Evolutionary conservation across 2,329 filamentous ascomycete genomes (phyloP), one percentile per base, ranked within the genome.

Genomic region (Fusarium bactridioides): DNA sequence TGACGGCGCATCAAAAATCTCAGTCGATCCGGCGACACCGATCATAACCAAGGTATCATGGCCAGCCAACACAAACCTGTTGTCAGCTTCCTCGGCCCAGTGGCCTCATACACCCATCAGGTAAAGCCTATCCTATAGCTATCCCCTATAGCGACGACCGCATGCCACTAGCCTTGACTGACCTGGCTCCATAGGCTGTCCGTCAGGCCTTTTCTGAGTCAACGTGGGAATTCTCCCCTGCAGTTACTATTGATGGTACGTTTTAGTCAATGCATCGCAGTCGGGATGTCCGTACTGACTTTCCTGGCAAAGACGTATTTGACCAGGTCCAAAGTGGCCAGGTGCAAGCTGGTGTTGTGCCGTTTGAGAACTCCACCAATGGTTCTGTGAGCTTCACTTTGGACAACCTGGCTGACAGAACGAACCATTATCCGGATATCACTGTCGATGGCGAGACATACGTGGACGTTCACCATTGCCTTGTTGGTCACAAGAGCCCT

Each of bases 361-460:
- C 96, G 11, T 95, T 97, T 82, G 95, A 98, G 80, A 99, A 99
- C 85, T 97, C 93, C 44, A 95, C 94, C 79, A 97, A 98, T 82
- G 96, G 96, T 78, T 92, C 92, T 61, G 96, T 99, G 55, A 90
- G 96, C 62, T 93, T 94, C 81, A 97, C 95, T 1, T 88, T 98
- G 29, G 95, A 98, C 82, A 89, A 95, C 73, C 90, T 99, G 67
- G 94, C 94, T 73, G 94, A 97, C 82, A 86, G 92, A 31, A 84
- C 89, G 43, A 82, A 81, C 45, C 82, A 83, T 47, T 94, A 93
- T 79, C 85, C 86, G 16, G 89, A 93, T 78, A 87, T 98, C 50
- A 86, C 87, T 53, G 92, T 98, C 44, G 93, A 91, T 78, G 93
- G 90, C 50, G 96, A 98, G 83, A 88, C 92, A 64, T 98, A 97